Base-by-base conservation (phyloP, 805 yeast genomes). In the Metschnikowia gelsemii region DNA sequence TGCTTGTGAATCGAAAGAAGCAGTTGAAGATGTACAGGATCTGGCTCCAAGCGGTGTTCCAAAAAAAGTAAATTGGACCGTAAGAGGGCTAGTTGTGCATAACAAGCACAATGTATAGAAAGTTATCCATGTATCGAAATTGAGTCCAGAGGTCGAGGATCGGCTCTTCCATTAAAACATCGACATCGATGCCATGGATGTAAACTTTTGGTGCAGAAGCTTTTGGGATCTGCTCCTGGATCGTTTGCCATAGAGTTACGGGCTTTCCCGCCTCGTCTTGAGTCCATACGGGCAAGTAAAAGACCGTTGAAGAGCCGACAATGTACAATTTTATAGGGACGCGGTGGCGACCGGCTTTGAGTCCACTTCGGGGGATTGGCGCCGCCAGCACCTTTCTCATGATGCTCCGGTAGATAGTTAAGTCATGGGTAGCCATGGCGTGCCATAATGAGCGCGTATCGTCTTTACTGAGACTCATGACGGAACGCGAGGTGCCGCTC, bases 11-110 rank as follows among this genome's bases (percentile, higher is more conserved):
- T 62, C 75, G 99, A 56, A 90, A 91, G 66, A 83, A 91, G 59
- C 85, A 85, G 62, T 67, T 93, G 50, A 93, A 93, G 65, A 93
- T 93, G 99, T 93, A 87, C 61, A 74, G 99, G 56, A 87, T 89
- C 45, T 93, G 99, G 99, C 67, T 93, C 42, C 99, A 93, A 66
- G 98, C 93, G 1, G 89, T 87, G 19, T 91, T 91, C 61, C 39
- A 43, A 28, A 42, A 43, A 40, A 49, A 49, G 2, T 42, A 31
- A 18, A 40, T 24, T 12, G n/a, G n/a, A 8, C 27, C 27, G 42
- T 31, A n/a, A n/a, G n/a, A 8, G 18, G 24, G 9, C 21, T 38
- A 31, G 14, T 14, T 25, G 18, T 18, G n/a, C 24, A 30, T 25
- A 8, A 27, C 33, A 14, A 62, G 37, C n/a, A 60, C 50, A 14